phyloP scores from a whole-genome alignment of 495 filamentous ascomycete genomes.

The Tuber microsphaerosporum region DNA sequence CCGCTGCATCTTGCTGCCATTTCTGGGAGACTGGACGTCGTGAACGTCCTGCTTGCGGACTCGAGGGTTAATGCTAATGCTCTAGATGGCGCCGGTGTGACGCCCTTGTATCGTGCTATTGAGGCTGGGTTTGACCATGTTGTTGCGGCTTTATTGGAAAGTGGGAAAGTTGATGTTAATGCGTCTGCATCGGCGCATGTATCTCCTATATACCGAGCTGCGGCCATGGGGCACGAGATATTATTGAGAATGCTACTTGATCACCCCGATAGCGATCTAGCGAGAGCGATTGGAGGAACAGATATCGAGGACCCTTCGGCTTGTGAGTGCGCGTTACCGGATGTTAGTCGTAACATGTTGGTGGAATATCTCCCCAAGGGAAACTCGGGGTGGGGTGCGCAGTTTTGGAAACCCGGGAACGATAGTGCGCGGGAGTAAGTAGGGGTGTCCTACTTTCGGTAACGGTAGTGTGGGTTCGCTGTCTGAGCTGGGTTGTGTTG shows the following conservation, averaged over 20 bases:
- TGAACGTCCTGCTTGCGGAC: background rate
- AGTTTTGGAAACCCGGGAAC: background rate
- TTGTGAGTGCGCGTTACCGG: background rate
- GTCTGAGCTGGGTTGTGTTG: background rate
- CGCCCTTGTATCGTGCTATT: background rate
- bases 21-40: too few relatives aligned
- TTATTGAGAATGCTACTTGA: background rate
- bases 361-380: background rate
- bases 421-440: too few relatives aligned
- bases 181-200: too few relatives aligned
- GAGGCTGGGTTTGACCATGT: background rate
- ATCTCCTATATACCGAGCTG: background rate
- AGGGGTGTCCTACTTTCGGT: background rate
- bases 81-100: background rate
- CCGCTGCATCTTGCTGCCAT: conserved; percentile 7
- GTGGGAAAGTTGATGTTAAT: background rate
- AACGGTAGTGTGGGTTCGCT: background rate
- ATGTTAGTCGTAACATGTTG: background rate
- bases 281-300: background rate
- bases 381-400: background rate
- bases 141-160: background rate
- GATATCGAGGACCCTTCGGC: background rate
- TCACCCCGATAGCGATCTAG: background rate
- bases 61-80: background rate
- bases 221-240: background rate